Percentiles rank a stretch among this genome's conserved stretches.
Evolutionary conservation across 768 basidiomycete species (phyloP).

Genomic region (Termitomyces titanicus): DNA sequence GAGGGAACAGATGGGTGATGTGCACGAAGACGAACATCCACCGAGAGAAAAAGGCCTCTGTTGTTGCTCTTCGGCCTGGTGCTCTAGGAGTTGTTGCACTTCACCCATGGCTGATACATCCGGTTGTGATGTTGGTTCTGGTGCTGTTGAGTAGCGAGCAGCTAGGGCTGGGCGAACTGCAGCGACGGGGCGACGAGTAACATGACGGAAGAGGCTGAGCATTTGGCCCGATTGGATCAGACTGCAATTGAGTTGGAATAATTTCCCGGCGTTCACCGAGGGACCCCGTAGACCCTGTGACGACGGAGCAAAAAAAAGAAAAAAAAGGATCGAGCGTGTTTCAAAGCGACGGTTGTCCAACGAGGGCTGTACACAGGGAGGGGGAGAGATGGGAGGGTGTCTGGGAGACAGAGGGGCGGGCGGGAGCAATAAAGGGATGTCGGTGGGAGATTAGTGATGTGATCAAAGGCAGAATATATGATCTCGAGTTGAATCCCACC

Average conservation of each 20-base stretch:
- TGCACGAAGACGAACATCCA: not conserved
- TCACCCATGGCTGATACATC: not conserved
- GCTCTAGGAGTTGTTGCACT: not conserved
- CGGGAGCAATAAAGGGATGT: too few relatives aligned
- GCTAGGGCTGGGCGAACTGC: conserved; percentile 1
- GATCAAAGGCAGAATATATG: conserved; percentile 13
- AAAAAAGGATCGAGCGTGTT: conserved; percentile 3
- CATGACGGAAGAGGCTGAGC: conserved; percentile 16
- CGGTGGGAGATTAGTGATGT: conserved; percentile 10
- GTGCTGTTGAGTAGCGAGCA: conserved; percentile 6
- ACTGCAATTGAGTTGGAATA: not conserved
- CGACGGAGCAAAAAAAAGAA: not conserved
- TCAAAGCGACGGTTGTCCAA: conserved; percentile 1
- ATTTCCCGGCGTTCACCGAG: conserved; percentile 11
- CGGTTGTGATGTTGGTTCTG: too few relatives aligned
- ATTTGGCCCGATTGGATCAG: conserved; percentile 7
- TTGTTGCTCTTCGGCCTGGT: not conserved
- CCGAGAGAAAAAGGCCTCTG: too few relatives aligned
- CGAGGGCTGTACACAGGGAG: not conserved
- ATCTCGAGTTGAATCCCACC: conserved; percentile 17
- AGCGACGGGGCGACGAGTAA: conserved; percentile 3
- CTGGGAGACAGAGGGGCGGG: not conserved
- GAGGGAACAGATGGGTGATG: not conserved
- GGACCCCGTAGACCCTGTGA: conserved; percentile 19
- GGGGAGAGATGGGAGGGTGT: not conserved